Conservation (phyloP, 2,329 filamentous ascomycete genomes). For the Periconia sp. region DNA sequence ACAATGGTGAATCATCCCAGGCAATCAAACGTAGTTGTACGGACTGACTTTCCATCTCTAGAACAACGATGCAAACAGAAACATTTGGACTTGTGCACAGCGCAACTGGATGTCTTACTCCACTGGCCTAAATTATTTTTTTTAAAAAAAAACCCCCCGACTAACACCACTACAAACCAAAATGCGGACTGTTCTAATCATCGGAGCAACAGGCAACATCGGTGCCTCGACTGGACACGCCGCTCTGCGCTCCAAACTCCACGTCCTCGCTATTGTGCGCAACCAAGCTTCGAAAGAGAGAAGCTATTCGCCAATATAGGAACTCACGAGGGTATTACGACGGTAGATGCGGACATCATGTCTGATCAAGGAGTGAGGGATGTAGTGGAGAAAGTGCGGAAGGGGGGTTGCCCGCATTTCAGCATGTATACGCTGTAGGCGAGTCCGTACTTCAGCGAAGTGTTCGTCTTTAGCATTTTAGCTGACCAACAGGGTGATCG, state of each 20-base stretch:
- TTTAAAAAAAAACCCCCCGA: too few species aligned
- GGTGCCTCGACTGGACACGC: conserved; percentile 6
- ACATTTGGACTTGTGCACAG: too few species aligned
- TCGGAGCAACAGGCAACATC: conserved; percentile 11
- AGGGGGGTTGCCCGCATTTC: conserved; percentile 9
- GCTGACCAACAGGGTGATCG: not conserved
- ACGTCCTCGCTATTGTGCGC: conserved; percentile 13
- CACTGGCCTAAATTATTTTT: too few species aligned
- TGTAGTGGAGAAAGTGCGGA: conserved; percentile 8
- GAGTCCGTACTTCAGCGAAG: not conserved
- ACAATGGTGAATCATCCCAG: too few species aligned
- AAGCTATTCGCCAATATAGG: conserved; percentile 8
- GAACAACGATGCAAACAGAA: too few species aligned
- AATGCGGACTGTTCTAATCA: conserved; percentile 7
- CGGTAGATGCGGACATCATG: conserved; percentile 3
- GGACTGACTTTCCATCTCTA: too few species aligned
- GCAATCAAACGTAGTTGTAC: too few species aligned
- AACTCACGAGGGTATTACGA: conserved; percentile 5
- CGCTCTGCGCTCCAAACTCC: conserved; percentile 6
- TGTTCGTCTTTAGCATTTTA: not conserved
- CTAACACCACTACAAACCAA: too few species aligned
- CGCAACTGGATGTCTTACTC: too few species aligned
- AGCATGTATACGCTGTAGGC: conserved; percentile 12
- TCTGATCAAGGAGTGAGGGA: conserved; percentile 4
- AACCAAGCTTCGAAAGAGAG: conserved; percentile 10